Evolutionary conservation across 1,284 basidiomycete species (phyloP).

Genomic region (Boletus semigastroideus): DNA sequence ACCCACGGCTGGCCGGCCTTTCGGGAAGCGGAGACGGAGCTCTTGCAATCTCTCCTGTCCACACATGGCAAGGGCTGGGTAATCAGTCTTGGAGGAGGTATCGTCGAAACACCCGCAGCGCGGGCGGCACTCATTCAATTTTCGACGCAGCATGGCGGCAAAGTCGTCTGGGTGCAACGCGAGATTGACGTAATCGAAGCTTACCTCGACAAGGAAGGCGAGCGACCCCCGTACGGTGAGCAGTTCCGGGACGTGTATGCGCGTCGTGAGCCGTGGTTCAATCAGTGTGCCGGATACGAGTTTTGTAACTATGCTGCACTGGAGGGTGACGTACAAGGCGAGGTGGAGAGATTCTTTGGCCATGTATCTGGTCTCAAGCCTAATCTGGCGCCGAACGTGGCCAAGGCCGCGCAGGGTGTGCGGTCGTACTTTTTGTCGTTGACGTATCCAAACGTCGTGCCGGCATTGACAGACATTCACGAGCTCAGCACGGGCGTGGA

Average conservation of each 20-base stretch:
- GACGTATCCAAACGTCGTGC: conserved; percentile 86
- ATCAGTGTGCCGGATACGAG: conserved; percentile 82
- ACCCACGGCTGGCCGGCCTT: conserved; percentile 79
- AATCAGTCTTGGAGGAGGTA: conserved; percentile 92
- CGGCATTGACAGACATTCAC: conserved; percentile 69
- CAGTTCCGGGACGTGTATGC: conserved; percentile 80
- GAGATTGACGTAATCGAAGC: conserved; percentile 70
- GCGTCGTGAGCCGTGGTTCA: conserved; percentile 86
- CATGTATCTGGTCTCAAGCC: conserved; percentile 79
- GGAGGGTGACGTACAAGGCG: conserved; percentile 18
- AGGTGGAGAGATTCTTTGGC: conserved; percentile 81
- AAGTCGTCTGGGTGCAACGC: conserved; percentile 72
- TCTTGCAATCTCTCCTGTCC: conserved; percentile 61
- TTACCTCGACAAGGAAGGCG: conserved; percentile 78
- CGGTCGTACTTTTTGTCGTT: conserved; percentile 91
- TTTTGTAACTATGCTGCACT: conserved; percentile 77
- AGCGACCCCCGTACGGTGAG: conserved; percentile 87
- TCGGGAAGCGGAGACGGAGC: conserved; percentile 59
- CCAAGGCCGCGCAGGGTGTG: conserved; percentile 40
- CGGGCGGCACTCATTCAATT: conserved; percentile 73
- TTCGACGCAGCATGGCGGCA: conserved; percentile 47
- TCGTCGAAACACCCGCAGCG: conserved; percentile 84
- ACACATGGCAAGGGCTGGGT: conserved; percentile 64
- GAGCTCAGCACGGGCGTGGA: conserved; percentile 84
- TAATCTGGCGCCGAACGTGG: conserved; percentile 64